These are phyloP conservation scores for Eleusine coracana DNA, from an alignment of 176 grass and related monocot genomes.

Conservation along the genomic window DNA sequence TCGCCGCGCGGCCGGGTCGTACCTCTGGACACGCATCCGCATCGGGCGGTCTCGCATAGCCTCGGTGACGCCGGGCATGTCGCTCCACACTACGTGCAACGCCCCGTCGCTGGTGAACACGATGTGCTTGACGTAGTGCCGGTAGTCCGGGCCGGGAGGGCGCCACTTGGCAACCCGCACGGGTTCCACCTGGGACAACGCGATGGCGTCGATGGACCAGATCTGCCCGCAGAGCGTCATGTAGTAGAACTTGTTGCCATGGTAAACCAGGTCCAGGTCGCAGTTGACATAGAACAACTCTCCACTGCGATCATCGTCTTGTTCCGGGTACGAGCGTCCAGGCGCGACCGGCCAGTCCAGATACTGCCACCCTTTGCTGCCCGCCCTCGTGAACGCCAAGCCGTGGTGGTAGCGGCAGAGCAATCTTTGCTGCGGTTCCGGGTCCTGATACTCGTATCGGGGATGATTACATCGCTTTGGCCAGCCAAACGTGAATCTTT, in stretches of 20 bases:
- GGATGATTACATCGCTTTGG: too few relatives aligned
- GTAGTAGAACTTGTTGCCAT: constrained; percentile 6
- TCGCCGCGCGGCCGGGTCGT: not conserved
- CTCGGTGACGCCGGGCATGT: not conserved
- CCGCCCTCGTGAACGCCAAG: not conserved
- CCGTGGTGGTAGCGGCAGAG: not conserved
- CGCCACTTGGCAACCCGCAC: not conserved
- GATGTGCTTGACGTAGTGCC: not conserved
- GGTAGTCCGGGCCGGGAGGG: not conserved
- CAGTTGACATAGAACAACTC: not conserved
- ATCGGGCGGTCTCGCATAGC: not conserved
- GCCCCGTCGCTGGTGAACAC: not conserved
- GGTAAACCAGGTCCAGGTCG: constrained; percentile 22
- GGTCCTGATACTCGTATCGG: too few relatives aligned
- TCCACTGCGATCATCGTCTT: not conserved
- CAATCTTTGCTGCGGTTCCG: not conserved
- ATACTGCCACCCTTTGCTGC: not conserved
- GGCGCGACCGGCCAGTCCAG: not conserved
- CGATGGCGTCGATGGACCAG: not conserved
- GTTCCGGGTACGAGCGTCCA: not conserved
- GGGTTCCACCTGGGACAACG: too few relatives aligned
- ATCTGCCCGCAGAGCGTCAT: constrained; percentile 9
- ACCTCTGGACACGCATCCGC: constrained; percentile 1
- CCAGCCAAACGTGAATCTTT: too few relatives aligned
- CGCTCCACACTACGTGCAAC: constrained; percentile 34